Evolutionary conservation across 495 filamentous ascomycete species (phyloP).

Genomic region (Aspergillus egyptiacus): DNA sequence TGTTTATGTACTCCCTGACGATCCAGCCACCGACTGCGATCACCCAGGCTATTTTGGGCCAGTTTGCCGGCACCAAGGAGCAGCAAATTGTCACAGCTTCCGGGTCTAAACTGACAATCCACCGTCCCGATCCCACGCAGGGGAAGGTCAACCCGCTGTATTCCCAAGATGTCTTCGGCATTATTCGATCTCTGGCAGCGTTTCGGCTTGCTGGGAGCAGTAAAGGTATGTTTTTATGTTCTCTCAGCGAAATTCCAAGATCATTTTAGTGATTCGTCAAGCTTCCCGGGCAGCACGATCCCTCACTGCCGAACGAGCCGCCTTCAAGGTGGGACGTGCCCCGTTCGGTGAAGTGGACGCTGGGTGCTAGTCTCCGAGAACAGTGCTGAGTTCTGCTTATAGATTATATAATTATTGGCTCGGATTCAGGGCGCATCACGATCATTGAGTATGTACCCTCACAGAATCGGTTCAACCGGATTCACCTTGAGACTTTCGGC

Average conservation of each 20-base stretch:
- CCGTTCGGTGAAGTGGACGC: slow-evolving; percentile 38
- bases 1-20: slow-evolving; percentile 96
- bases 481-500: slow-evolving; percentile 95
- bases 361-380: slow-evolving; percentile 30
- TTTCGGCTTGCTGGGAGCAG: slow-evolving; percentile 89
- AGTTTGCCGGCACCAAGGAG: slow-evolving; percentile 90
- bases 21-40: slow-evolving; percentile 85
- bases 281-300: slow-evolving; percentile 52
- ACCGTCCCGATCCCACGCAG: slow-evolving; percentile 76
- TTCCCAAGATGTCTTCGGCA: slow-evolving; percentile 91
- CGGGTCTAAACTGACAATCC: slow-evolving; percentile 80
- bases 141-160: slow-evolving; percentile 80
- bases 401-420: slow-evolving; percentile 96
- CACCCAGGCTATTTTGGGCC: slow-evolving; percentile 83
- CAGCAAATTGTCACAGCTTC: slow-evolving; percentile 95
- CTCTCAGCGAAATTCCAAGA: slow-evolving; percentile 46
- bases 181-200: slow-evolving; percentile 78
- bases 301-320: slow-evolving; percentile 30
- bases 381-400: slow-evolving; percentile 54
- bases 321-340: slow-evolving; percentile 35
- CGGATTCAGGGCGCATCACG: slow-evolving; percentile 90
- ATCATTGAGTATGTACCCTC: slow-evolving; percentile 88
- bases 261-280: slow-evolving; percentile 94
- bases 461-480: slow-evolving; percentile 78
- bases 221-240: slow-evolving; percentile 72